Evolutionary conservation across 2,329 filamentous ascomycete genomes (phyloP).

Genomic region (Talaromyces sp.): DNA sequence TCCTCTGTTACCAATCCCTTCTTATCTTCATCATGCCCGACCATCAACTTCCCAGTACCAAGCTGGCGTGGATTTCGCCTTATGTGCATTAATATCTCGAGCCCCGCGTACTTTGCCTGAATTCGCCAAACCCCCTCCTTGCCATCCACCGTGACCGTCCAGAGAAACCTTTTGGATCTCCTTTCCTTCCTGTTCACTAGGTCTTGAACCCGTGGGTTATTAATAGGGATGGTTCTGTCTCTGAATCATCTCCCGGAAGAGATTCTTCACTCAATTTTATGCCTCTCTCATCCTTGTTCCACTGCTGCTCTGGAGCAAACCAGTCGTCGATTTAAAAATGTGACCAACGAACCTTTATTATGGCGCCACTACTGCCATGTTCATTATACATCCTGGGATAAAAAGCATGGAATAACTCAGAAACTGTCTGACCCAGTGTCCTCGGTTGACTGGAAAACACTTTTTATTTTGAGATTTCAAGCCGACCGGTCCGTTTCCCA

Average conservation of each 20-base stretch:
- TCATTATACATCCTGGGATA: slow-evolving; percentile 75
- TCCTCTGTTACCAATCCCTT: not conserved
- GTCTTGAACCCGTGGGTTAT: slow-evolving; percentile 3
- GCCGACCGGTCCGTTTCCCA: slow-evolving; percentile 56
- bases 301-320: slow-evolving; percentile 60
- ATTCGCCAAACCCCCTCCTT: too few relatives aligned
- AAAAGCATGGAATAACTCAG: slow-evolving; percentile 60
- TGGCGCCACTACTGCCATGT: slow-evolving; percentile 76
- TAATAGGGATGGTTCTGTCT: slow-evolving; percentile 37
- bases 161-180: not conserved
- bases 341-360: slow-evolving; percentile 72
- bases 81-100: not conserved
- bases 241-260: slow-evolving; percentile 70
- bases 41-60: slow-evolving; percentile 6
- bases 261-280: slow-evolving; percentile 77
- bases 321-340: slow-evolving; percentile 64
- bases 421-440: slow-evolving; percentile 59
- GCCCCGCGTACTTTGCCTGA: not conserved
- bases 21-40: slow-evolving; percentile 1
- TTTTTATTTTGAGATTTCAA: slow-evolving; percentile 62
- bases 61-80: slow-evolving; percentile 14
- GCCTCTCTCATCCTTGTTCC: slow-evolving; percentile 57
- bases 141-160: too few relatives aligned
- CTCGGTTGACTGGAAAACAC: slow-evolving; percentile 71
- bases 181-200: not conserved